Conservation (phyloP, 2,329 filamentous ascomycete genomes). For the Talaromyces piceae region DNA sequence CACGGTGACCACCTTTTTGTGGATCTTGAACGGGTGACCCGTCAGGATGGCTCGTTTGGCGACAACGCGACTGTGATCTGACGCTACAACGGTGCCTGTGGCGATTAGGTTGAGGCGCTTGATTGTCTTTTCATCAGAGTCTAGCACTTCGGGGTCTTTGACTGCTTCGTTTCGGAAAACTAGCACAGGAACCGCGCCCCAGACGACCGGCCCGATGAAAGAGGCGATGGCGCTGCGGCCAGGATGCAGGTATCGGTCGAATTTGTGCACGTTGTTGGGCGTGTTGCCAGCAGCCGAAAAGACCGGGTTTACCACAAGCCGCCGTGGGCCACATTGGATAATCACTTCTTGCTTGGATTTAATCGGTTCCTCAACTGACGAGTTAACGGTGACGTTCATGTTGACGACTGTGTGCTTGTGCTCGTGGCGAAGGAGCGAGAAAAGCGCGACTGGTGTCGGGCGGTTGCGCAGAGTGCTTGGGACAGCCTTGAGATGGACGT, state of each 20-base stretch:
- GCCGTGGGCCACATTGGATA: slow-evolving; percentile 80
- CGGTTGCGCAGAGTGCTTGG: slow-evolving; percentile 46
- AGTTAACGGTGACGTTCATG: slow-evolving; percentile 78
- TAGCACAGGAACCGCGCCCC: slow-evolving; percentile 83
- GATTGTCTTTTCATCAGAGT: slow-evolving; percentile 33
- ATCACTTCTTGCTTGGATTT: slow-evolving; percentile 90
- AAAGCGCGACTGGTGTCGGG: slow-evolving; percentile 61
- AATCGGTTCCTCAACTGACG: slow-evolving; percentile 65
- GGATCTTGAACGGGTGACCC: slow-evolving; percentile 96
- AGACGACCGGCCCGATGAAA: slow-evolving; percentile 83
- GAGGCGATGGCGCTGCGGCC: slow-evolving; percentile 82
- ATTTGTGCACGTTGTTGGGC: slow-evolving; percentile 96
- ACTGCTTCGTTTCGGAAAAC: slow-evolving; percentile 61
- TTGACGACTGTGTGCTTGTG: slow-evolving; percentile 89
- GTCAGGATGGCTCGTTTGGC: slow-evolving; percentile 92
- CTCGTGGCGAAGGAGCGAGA: slow-evolving; percentile 86
- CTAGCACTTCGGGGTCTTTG: slow-evolving; percentile 34
- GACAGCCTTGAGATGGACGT: slow-evolving; percentile 62
- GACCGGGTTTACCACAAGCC: slow-evolving; percentile 80
- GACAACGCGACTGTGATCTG: slow-evolving; percentile 67
- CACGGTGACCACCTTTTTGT: slow-evolving; percentile 94
- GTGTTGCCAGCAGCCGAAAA: slow-evolving; percentile 87
- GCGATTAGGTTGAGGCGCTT: slow-evolving; percentile 63
- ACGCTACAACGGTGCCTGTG: slow-evolving; percentile 78
- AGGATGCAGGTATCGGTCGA: slow-evolving; percentile 82